phyloP scores from a whole-genome alignment of 148 eudicot species.

The Chenopodium album region DNA sequence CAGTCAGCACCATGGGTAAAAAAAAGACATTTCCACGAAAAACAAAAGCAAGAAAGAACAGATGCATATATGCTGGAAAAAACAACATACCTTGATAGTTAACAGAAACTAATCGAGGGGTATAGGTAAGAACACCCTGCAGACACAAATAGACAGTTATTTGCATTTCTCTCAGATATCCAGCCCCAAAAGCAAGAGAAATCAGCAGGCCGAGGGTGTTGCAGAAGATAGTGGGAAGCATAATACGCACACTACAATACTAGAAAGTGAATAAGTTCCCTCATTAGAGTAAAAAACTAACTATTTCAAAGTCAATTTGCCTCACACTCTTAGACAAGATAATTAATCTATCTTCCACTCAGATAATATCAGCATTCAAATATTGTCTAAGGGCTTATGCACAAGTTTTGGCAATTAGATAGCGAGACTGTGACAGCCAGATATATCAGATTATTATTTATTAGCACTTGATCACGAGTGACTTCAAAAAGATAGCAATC shows the following conservation, averaged over 20 bases:
- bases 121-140: constrained; percentile 85
- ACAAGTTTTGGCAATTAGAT: neutral
- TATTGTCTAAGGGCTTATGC: neutral
- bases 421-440: neutral
- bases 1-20: neutral
- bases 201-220: neutral
- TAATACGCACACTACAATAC: no score
- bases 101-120: constrained; percentile 84
- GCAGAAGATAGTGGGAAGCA: neutral
- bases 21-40: neutral
- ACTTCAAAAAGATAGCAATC: no score
- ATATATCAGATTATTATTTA: neutral
- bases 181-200: neutral
- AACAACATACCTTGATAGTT: constrained; percentile 63
- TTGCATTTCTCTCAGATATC: constrained; percentile 2
- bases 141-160: constrained; percentile 23
- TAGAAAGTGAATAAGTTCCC: neutral
- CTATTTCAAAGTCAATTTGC: neutral
- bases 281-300: neutral
- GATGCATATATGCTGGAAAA: neutral
- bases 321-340: neutral
- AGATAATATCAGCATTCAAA: neutral
- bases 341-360: neutral
- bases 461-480: neutral
- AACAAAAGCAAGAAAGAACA: neutral